Evolutionary conservation across 805 yeast species (phyloP).

Genomic region (Candida gorgasii): DNA sequence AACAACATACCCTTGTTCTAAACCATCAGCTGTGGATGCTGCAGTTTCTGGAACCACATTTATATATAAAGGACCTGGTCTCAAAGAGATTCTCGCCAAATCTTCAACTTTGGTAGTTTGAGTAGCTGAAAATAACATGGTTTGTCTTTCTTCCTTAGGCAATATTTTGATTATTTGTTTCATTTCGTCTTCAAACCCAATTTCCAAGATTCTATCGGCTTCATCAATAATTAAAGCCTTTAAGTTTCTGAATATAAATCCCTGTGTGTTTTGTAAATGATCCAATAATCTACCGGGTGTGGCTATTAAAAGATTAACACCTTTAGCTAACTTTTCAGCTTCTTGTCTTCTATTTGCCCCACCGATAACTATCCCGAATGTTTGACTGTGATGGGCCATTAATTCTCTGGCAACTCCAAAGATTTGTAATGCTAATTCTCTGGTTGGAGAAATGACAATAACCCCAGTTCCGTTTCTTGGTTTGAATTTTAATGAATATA

Average conservation of each 20-base stretch:
- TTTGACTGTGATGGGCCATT: slow-evolving; percentile 87
- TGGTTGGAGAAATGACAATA: slow-evolving; percentile 91
- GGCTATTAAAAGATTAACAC: slow-evolving; percentile 91
- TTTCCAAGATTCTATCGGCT: slow-evolving; percentile 96
- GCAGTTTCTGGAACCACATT: slow-evolving; percentile 86
- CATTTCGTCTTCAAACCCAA: slow-evolving; percentile 99
- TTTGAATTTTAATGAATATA: slow-evolving; percentile 87
- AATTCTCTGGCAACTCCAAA: slow-evolving; percentile 97
- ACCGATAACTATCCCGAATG: slow-evolving; percentile 95
- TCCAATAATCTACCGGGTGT: slow-evolving; percentile 97
- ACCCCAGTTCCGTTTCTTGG: slow-evolving; percentile 99
- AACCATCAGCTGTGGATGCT: slow-evolving; percentile 90
- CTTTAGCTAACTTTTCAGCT: slow-evolving; percentile 90
- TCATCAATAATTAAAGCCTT: slow-evolving; percentile 95
- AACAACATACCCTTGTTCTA: slow-evolving; percentile 98
- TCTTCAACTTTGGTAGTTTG: slow-evolving; percentile 99
- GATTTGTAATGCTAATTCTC: slow-evolving; percentile 96
- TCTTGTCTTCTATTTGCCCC: slow-evolving; percentile 98
- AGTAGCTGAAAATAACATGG: slow-evolving; percentile 98
- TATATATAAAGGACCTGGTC: slow-evolving; percentile 91
- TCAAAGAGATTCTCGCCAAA: slow-evolving; percentile 91
- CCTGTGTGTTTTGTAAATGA: slow-evolving; percentile 93
- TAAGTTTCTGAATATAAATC: slow-evolving; percentile 90
- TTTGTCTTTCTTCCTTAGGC: slow-evolving; percentile 90
- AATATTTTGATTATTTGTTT: slow-evolving; percentile 90